Percentiles rank a stretch among this genome's conserved stretches.
Evolutionary conservation across 345 rosid genomes (phyloP).

Genomic region (Camelina neglecta): DNA sequence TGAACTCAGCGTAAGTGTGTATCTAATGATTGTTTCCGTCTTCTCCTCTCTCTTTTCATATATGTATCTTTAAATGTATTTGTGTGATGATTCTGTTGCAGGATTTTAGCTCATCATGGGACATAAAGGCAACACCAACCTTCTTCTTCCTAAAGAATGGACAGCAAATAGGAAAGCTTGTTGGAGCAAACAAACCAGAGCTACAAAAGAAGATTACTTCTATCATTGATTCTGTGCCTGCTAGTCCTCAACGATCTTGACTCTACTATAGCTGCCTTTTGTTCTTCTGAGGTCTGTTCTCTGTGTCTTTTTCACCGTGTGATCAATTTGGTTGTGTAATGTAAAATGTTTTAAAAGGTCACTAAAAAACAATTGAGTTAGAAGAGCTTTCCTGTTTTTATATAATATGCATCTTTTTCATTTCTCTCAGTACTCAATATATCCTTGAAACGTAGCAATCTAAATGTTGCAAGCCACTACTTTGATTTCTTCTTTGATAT

Average conservation of each 20-base stretch:
- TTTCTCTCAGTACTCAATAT: not conserved
- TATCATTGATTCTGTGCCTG: slow-evolving; percentile 49
- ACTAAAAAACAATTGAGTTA: slow-evolving; percentile 25
- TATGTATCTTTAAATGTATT: not conserved
- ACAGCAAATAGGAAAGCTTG: slow-evolving; percentile 76
- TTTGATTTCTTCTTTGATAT: not conserved
- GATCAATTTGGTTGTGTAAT: slow-evolving; percentile 30
- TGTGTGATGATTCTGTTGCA: slow-evolving; percentile 34
- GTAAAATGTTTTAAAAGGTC: not conserved
- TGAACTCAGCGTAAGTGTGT: slow-evolving; percentile 71
- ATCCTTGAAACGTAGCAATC: not conserved
- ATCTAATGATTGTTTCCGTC: not conserved
- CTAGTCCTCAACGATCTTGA: slow-evolving; percentile 36
- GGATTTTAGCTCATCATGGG: slow-evolving; percentile 91
- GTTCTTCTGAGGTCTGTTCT: slow-evolving; percentile 14
- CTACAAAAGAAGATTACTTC: slow-evolving; percentile 69
- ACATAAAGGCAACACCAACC: slow-evolving; percentile 88
- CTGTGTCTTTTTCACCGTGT: slow-evolving; percentile 13
- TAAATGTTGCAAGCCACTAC: not conserved
- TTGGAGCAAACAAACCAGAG: slow-evolving; percentile 88
- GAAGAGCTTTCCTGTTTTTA: slow-evolving; percentile 20
- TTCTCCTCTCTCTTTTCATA: not conserved
- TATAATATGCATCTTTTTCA: slow-evolving; percentile 24
- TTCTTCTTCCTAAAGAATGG: slow-evolving; percentile 91
- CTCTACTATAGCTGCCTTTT: not conserved